Base-by-base conservation (phyloP, 148 eudicot genomes). In the Selenicereus undatus region DNA sequence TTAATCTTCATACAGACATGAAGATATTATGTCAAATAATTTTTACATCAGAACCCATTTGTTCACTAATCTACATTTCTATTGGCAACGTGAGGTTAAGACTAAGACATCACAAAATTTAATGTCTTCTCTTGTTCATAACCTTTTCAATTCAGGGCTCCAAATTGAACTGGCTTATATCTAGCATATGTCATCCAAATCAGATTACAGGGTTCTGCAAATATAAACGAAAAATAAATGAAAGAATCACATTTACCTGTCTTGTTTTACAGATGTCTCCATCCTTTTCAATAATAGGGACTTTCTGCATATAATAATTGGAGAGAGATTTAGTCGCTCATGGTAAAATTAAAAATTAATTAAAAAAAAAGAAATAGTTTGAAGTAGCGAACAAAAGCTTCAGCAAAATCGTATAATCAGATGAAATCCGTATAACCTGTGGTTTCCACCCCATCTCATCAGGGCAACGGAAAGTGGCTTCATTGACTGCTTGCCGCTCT, bases 391-490 rank as follows among this genome's bases (percentile, higher is more conserved):
- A 39, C 7, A 30, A 65, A 75, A 13, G 48, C 43, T 43, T 8
- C 30, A 69, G 35, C 9, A 22, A 75, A 71, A 76, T 29, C 64
- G 8, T 22, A 80, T 52, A 60, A 6, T 54, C 30, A 24, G 70
- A 73, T 50, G 74, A 77, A 54, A 29, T 35, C 76, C 73, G 74
- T 68, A 81, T 71, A 64, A 93, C 99, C 97, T 95, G 95, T 87
- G 99, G 99, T 82, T 96, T 92, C 99, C 99, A 93, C 80, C 99
- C 98, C 97, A 96, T 87, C 84, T 96, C 98, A 89, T 93, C 99
- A 29, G 99, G 97, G 86, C 99, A 93, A 29, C 93, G 98, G 77
- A 96, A 96, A 69, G 94, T 96, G 76, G 99, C 98, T 83, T 96
- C 99, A 72, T 96, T 96, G 48, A 90, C 87, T 77, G 99, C 99